Evolutionary conservation across 2,329 filamentous ascomycete genomes (phyloP), one percentile per base, ranked within the genome.

Genomic region (Xylariaceae sp.): DNA sequence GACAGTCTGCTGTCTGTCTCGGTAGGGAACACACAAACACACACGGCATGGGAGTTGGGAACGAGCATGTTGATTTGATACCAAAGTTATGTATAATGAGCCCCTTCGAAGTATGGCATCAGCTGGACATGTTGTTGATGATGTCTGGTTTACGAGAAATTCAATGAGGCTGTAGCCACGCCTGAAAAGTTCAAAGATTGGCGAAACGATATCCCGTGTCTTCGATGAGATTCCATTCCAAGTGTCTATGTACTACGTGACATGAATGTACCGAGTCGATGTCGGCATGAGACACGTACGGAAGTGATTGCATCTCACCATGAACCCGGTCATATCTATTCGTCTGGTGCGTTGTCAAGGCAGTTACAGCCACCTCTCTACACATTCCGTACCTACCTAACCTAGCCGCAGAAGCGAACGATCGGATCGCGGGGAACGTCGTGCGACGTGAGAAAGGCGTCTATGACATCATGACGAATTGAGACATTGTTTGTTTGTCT

Each of bases 401-500:
- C 23, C 23, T 30, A 42, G 7, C 9, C 37, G 37, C 3, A 42
- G 17, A 18, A 18, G 17, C 17, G 17, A 18, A 18, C 2, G 17
- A 18, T 18, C 8, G 37, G 37, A 30, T 30, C 37, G 37, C 37
- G 51, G 53, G 60, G 55, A 53, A 44, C 45, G 18, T 47, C 37
- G 60, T 50, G 54, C 57, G 34, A 49, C 55, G 47, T 13, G 37
- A 30, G 37, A 30, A n/a, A 44, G 13, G 18, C 37, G 13, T 42
- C 9, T 44, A 63, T 61, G 57, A 64, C 62, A 57, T 64, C 62
- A 64, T 56, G 17, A 10, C 39, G 51, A 9, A 35, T 34, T 34
- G n/a, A 48, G 17, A 23, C 51, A 51, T 53, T 30, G 53, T 59
- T 53, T 50, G 55, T 59, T 51, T 53, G 49, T 51, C 30, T 37